phyloP scores from a whole-genome alignment of 2,329 filamentous ascomycete genomes.

The Hypoxylon sp. region DNA sequence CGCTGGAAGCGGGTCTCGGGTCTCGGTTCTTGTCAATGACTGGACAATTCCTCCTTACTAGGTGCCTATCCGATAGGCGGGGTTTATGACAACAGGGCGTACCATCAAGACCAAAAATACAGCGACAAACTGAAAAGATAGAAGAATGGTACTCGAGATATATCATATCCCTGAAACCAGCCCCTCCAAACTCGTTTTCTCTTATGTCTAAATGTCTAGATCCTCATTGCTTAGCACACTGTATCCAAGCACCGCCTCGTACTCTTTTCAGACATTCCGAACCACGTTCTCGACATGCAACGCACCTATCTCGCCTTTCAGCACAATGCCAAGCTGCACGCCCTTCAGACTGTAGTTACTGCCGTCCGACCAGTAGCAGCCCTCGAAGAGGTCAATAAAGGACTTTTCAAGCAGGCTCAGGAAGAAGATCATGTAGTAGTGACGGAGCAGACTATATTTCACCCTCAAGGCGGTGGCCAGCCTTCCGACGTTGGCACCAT shows the following conservation, averaged over 20 bases:
- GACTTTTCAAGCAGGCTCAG: slow-evolving; percentile 65
- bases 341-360: slow-evolving; percentile 43
- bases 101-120: slow-evolving; percentile 26
- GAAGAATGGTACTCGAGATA: slow-evolving; percentile 1
- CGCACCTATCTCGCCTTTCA: slow-evolving; percentile 53
- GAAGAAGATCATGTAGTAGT: slow-evolving; percentile 64
- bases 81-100: slow-evolving; percentile 22
- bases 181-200: not conserved
- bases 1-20: slow-evolving; percentile 12
- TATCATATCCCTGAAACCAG: not conserved
- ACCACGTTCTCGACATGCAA: slow-evolving; percentile 37
- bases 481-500: slow-evolving; percentile 73
- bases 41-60: slow-evolving; percentile 12
- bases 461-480: slow-evolving; percentile 78
- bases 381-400: slow-evolving; percentile 59
- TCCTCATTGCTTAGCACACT: too few species aligned
- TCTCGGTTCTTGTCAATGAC: slow-evolving; percentile 10
- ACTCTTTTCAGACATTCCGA: not conserved
- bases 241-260: slow-evolving; percentile 6
- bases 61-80: too few species aligned
- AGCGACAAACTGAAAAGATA: not conserved
- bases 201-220: not conserved
- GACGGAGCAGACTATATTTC: slow-evolving; percentile 74
- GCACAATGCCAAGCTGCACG: slow-evolving; percentile 46
- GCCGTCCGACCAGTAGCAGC: slow-evolving; percentile 57